Evolutionary conservation across 345 rosid species (phyloP).

Genomic region (Draba incana): DNA sequence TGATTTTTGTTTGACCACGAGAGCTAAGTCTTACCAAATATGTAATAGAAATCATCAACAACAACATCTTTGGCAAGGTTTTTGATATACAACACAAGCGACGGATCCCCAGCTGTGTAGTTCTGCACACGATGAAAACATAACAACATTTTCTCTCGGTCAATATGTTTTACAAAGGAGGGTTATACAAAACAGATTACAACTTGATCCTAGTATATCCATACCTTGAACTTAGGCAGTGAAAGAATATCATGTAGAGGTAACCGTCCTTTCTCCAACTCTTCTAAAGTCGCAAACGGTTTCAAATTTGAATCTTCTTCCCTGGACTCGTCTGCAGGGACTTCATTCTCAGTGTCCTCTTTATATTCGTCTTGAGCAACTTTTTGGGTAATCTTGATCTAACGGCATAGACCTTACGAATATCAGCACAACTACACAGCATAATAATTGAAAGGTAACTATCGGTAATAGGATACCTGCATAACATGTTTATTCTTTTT

Average conservation of each 20-base stretch:
- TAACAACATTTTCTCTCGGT: not conserved
- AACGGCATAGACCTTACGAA: conserved; percentile 21
- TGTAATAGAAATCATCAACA: conserved; percentile 73
- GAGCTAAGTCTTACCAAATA: conserved; percentile 66
- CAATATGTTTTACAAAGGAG: not conserved
- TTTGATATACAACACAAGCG: conserved; percentile 80
- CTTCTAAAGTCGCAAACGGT: conserved; percentile 59
- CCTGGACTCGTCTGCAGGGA: conserved; percentile 48
- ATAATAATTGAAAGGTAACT: not conserved
- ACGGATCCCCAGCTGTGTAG: conserved; percentile 83
- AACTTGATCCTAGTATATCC: conserved; percentile 22
- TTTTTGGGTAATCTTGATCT: conserved; percentile 85
- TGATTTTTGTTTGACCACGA: conserved; percentile 16
- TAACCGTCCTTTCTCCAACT: conserved; percentile 73
- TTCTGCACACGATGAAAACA: conserved; percentile 58
- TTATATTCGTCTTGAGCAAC: conserved; percentile 51
- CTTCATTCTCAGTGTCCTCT: conserved; percentile 48
- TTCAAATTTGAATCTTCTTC: conserved; percentile 46
- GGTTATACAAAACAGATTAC: too few species aligned
- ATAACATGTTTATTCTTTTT: conserved; percentile 80
- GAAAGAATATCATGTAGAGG: conserved; percentile 89
- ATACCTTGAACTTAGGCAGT: conserved; percentile 90
- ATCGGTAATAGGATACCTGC: conserved; percentile 54
- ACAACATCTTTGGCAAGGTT: conserved; percentile 87
- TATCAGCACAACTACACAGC: conserved; percentile 10